Percentiles rank a stretch among this genome's conserved stretches.
phyloP scores from a whole-genome alignment of 176 grass and related monocot genomes.

The Oryza officinalis region DNA sequence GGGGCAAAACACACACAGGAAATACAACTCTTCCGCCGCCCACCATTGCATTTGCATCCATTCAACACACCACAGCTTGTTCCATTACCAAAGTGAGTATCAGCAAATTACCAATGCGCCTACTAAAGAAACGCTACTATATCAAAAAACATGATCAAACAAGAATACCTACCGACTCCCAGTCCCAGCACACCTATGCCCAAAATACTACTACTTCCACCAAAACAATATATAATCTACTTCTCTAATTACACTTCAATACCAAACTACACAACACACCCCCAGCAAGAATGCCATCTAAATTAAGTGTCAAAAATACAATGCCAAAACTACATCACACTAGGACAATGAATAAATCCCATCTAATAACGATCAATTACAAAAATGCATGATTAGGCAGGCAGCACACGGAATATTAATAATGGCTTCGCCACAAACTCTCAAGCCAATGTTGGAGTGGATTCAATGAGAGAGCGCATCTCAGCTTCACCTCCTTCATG shows the following conservation, averaged over 20 bases:
- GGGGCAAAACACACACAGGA: too few species aligned
- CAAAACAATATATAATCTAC: neutral
- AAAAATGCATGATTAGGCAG: conserved; percentile 32
- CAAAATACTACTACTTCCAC: neutral
- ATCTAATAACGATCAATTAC: neutral
- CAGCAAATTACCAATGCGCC: neutral
- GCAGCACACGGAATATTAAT: neutral
- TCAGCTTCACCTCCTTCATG: neutral
- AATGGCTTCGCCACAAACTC: neutral
- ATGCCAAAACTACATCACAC: neutral
- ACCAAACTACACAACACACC: neutral
- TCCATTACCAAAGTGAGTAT: neutral
- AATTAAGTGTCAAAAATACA: neutral
- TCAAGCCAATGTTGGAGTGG: neutral
- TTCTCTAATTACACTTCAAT: conserved; percentile 15
- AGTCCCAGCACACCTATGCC: neutral
- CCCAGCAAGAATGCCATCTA: neutral
- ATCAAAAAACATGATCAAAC: neutral
- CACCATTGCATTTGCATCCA: too few species aligned
- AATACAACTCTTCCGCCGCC: too few species aligned
- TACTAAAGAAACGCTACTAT: neutral
- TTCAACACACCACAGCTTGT: neutral
- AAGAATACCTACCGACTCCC: neutral
- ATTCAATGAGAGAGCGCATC: neutral
- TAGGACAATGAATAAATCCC: neutral